These are phyloP conservation scores for Jasminum sambac DNA, from an alignment of 257 asterid genomes.

Conservation along the genomic window DNA sequence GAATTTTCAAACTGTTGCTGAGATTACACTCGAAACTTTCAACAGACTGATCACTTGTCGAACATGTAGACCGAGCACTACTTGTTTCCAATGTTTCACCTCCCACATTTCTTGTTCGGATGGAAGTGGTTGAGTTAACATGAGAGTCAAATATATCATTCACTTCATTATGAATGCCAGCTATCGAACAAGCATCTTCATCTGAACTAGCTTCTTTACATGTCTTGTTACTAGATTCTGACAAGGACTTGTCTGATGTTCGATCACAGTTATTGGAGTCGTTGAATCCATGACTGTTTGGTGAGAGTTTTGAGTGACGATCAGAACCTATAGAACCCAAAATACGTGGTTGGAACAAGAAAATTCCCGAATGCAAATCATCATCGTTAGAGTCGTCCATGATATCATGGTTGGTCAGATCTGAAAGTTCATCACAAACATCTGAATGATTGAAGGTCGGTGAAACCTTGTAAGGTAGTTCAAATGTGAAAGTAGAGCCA, in stretches of 20 bases:
- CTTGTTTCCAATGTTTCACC: constrained; percentile 31
- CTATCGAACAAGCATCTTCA: constrained; percentile 48
- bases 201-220: constrained; percentile 41
- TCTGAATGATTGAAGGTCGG: constrained; percentile 54
- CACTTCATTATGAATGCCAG: constrained; percentile 27
- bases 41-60: constrained; percentile 20
- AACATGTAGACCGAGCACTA: constrained; percentile 29
- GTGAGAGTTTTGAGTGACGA: constrained; percentile 45
- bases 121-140: constrained; percentile 27
- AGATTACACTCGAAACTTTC: constrained; percentile 47
- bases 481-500: constrained; percentile 82
- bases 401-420: constrained; percentile 45
- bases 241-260: constrained; percentile 38
- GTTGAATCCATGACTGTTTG: constrained; percentile 38
- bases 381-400: constrained; percentile 53
- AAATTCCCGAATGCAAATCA: constrained; percentile 57
- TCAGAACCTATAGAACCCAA: constrained; percentile 54
- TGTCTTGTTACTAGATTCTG: constrained; percentile 38
- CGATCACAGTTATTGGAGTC: constrained; percentile 28
- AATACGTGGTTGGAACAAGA: constrained; percentile 73
- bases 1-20: constrained; percentile 37
- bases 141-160: constrained; percentile 25
- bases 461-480: constrained; percentile 76
- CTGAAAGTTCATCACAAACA: constrained; percentile 70
- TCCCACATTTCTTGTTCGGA: constrained; percentile 13